Percentiles rank a stretch among this genome's conserved stretches.
Evolutionary conservation across 345 rosid species (phyloP).

Genomic region (Limnanthes douglasii): DNA sequence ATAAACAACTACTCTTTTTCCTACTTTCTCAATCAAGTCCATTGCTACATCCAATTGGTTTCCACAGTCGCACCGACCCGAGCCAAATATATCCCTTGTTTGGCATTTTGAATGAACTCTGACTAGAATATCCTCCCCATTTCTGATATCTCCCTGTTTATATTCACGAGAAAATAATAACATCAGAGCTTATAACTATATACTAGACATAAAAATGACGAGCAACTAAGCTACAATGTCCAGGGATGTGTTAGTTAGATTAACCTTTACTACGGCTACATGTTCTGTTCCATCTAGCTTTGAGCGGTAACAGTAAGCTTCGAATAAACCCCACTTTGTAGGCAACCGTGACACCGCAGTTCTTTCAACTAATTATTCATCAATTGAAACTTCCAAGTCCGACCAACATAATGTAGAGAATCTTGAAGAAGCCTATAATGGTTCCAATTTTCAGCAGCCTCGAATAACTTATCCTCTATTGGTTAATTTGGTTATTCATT

Average conservation of each 20-base stretch:
- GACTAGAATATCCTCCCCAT: constrained; percentile 50
- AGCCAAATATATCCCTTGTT: constrained; percentile 58
- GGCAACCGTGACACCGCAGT: constrained; percentile 34
- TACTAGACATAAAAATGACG: no score
- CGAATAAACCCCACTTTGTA: constrained; percentile 49
- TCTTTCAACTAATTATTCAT: no score
- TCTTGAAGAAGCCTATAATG: no score
- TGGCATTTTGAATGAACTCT: constrained; percentile 69
- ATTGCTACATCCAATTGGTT: constrained; percentile 53
- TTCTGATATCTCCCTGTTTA: constrained; percentile 40
- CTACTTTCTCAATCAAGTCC: constrained; percentile 39
- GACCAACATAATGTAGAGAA: no score
- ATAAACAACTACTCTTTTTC: constrained; percentile 44
- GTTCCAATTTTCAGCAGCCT: no score
- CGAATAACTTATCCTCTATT: no score
- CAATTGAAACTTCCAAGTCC: no score
- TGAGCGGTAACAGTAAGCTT: constrained; percentile 41
- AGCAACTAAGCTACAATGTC: no score
- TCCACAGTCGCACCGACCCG: constrained; percentile 68
- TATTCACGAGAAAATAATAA: neutral
- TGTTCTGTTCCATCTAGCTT: constrained; percentile 56
- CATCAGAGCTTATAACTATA: no score
- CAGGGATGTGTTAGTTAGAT: no score
- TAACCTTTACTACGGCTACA: constrained; percentile 49
- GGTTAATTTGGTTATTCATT: no score